Conservation (phyloP, 768 basidiomycete genomes). For the Lyophyllum decastes region DNA sequence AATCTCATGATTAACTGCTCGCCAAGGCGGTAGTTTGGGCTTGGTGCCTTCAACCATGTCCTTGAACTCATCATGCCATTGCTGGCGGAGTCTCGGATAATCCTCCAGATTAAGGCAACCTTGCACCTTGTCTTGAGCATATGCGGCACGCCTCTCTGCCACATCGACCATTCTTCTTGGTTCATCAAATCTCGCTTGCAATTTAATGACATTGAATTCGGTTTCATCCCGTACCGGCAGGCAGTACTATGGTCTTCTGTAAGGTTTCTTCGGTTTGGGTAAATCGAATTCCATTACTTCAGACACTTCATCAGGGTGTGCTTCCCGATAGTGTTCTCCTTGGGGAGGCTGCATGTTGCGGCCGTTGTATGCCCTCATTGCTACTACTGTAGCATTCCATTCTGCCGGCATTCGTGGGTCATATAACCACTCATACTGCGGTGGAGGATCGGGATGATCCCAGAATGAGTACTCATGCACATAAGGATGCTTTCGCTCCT, state of each 20-base stretch:
- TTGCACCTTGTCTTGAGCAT: not conserved
- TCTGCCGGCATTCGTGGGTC: conserved; percentile 19
- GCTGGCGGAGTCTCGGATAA: conserved; percentile 15
- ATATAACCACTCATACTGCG: not conserved
- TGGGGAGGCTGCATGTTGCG: not conserved
- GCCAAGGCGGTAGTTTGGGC: conserved; percentile 29
- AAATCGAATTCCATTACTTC: not conserved
- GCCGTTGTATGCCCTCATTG: not conserved
- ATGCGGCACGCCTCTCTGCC: not conserved
- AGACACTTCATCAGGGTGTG: not conserved
- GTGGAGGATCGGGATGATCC: not conserved
- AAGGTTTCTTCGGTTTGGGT: not conserved
- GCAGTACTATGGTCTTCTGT: not conserved
- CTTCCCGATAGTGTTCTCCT: conserved; percentile 1
- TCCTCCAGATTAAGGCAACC: conserved; percentile 5
- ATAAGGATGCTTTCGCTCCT: too few relatives aligned
- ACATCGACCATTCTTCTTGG: not conserved
- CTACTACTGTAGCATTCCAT: conserved; percentile 20
- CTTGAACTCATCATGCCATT: conserved; percentile 20
- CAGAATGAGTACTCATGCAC: not conserved
- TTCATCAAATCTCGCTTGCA: not conserved
- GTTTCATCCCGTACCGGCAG: not conserved
- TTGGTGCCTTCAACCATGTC: conserved; percentile 25
- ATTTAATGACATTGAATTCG: not conserved
- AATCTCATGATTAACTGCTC: conserved; percentile 40